phyloP scores from a whole-genome alignment of 2,329 filamentous ascomycete genomes.

The Neonectria magnoliae region DNA sequence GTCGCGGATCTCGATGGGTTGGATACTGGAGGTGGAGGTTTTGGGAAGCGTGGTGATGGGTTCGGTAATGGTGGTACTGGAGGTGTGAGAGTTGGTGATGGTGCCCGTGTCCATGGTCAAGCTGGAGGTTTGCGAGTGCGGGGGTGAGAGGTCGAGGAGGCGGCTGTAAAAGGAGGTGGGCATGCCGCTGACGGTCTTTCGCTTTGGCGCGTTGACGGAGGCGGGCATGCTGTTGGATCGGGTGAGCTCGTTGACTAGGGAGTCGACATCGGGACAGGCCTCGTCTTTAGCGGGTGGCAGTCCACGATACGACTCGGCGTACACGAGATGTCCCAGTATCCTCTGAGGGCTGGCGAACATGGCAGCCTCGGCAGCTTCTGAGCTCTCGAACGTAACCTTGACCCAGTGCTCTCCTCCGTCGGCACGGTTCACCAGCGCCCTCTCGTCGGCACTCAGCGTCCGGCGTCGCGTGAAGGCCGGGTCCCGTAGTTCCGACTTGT shows the following conservation, averaged over 20 bases:
- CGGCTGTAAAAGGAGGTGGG: slow-evolving; percentile 51
- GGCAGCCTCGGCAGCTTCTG: slow-evolving; percentile 75
- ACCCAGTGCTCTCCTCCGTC: slow-evolving; percentile 93
- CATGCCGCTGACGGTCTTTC: slow-evolving; percentile 45
- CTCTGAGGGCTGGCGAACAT: slow-evolving; percentile 76
- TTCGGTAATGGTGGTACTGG: slow-evolving; percentile 58
- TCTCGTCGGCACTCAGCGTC: slow-evolving; percentile 75
- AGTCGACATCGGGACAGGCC: slow-evolving; percentile 65
- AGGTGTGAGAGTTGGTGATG: slow-evolving; percentile 55
- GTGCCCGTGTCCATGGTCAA: slow-evolving; percentile 68
- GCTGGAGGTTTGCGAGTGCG: slow-evolving; percentile 61
- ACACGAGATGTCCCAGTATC: slow-evolving; percentile 75
- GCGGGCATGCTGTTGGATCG: slow-evolving; percentile 52
- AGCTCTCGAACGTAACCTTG: slow-evolving; percentile 82
- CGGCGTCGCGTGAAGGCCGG: slow-evolving; percentile 73
- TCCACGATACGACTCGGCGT: slow-evolving; percentile 75
- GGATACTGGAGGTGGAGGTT: slow-evolving; percentile 36
- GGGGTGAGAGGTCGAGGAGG: slow-evolving; percentile 53
- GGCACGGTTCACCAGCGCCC: slow-evolving; percentile 81
- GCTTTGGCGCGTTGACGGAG: slow-evolving; percentile 39
- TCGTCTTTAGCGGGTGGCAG: slow-evolving; percentile 72
- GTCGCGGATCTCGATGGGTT: slow-evolving; percentile 44
- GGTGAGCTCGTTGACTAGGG: slow-evolving; percentile 44
- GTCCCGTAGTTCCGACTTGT: slow-evolving; percentile 78
- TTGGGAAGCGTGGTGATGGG: slow-evolving; percentile 24